Conservation (phyloP, 257 asterid genomes). For the Solanum commersonii region DNA sequence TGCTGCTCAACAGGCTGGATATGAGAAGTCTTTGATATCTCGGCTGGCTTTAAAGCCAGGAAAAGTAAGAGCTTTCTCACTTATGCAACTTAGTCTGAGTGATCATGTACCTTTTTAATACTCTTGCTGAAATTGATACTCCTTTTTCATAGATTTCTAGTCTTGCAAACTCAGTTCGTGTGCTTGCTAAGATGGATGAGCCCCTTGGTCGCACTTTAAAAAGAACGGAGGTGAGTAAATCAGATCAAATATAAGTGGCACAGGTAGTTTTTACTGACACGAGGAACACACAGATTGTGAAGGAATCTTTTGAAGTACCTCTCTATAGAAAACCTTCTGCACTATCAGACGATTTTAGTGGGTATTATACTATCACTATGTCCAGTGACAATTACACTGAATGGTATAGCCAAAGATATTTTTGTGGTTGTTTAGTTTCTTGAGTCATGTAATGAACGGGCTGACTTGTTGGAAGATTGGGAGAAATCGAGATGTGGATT, state of each 20-base stretch:
- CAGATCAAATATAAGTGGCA: neutral
- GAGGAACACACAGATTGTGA: neutral
- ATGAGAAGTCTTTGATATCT: slow-evolving; percentile 59
- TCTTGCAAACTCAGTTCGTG: slow-evolving; percentile 64
- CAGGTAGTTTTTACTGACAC: neutral
- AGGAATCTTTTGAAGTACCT: neutral
- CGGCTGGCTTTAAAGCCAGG: slow-evolving; percentile 49
- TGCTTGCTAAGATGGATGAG: slow-evolving; percentile 73
- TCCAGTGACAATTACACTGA: neutral
- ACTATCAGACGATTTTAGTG: neutral
- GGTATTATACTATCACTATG: neutral
- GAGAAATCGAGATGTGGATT: neutral
- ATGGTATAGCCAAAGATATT: neutral
- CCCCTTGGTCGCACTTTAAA: slow-evolving; percentile 59
- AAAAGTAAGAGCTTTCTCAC: slow-evolving; percentile 29
- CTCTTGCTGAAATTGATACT: neutral
- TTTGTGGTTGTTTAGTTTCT: neutral
- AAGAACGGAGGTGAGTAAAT: slow-evolving; percentile 60
- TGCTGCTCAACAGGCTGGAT: slow-evolving; percentile 53
- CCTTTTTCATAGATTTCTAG: slow-evolving; percentile 20
- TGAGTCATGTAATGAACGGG: neutral
- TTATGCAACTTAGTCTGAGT: neutral
- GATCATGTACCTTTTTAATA: neutral
- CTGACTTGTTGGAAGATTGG: neutral
- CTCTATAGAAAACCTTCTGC: neutral